Evolutionary conservation across 306 rosid species (phyloP).

Genomic region (Abrus pulchellus): DNA sequence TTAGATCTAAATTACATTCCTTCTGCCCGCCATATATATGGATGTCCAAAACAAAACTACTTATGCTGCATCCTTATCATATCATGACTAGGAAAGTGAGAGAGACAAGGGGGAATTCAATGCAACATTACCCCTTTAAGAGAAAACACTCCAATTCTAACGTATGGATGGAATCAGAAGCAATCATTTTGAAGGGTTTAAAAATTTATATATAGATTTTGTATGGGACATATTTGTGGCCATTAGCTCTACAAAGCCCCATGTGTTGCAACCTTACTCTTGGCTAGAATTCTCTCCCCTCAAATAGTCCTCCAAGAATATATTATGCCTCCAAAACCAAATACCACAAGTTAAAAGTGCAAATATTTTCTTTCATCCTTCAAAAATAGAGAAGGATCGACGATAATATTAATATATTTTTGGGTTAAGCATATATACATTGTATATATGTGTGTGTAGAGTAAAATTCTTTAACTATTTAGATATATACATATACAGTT

Average conservation of each 20-base stretch:
- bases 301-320: slow-evolving; percentile 43
- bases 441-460: too few relatives aligned
- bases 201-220: slow-evolving; percentile 18
- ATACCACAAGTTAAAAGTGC: slow-evolving; percentile 27
- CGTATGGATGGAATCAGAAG: slow-evolving; percentile 42
- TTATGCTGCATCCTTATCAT: slow-evolving; percentile 36
- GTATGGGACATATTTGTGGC: slow-evolving; percentile 36
- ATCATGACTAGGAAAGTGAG: slow-evolving; percentile 1
- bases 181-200: slow-evolving; percentile 29
- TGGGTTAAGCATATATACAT: neutral
- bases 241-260: slow-evolving; percentile 47
- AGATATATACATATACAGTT: neutral
- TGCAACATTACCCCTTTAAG: slow-evolving; percentile 45
- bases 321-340: slow-evolving; percentile 43
- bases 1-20: slow-evolving; percentile 46
- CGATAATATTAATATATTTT: neutral
- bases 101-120: neutral
- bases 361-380: slow-evolving; percentile 38
- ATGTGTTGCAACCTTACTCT: slow-evolving; percentile 46
- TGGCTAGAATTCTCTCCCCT: slow-evolving; percentile 42
- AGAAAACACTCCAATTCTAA: slow-evolving; percentile 48
- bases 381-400: neutral
- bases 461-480: neutral
- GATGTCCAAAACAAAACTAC: slow-evolving; percentile 27
- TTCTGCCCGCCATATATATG: slow-evolving; percentile 12